Conservation (phyloP, 1,139 yeast species). For the Yamadazyma songkhlaensis region DNA sequence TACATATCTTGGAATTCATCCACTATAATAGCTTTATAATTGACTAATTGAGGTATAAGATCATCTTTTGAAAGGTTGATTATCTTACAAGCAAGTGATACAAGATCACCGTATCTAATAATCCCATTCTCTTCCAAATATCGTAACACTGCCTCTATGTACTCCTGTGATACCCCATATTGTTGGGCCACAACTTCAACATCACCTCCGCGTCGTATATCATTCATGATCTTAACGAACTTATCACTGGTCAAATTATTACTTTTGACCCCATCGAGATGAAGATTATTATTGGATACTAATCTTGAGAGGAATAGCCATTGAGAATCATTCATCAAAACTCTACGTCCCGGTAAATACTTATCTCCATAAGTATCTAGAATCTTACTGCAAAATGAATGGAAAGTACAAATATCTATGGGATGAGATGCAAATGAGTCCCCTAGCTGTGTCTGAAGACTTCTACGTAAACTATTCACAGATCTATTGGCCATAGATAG, state of each 20-base stretch:
- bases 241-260: conserved; percentile 24
- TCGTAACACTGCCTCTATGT: conserved; percentile 19
- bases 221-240: conserved; percentile 31
- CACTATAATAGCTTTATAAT: conserved; percentile 45
- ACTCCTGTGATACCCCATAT: conserved; percentile 21
- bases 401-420: conserved; percentile 57
- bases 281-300: conserved; percentile 26
- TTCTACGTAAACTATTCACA: conserved; percentile 48
- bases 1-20: conserved; percentile 80
- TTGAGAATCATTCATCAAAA: conserved; percentile 50
- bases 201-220: conserved; percentile 29
- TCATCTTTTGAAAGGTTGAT: conserved; percentile 14
- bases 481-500: conserved; percentile 72
- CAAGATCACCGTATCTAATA: conserved; percentile 35
- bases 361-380: conserved; percentile 37
- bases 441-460: conserved; percentile 35
- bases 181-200: conserved; percentile 23
- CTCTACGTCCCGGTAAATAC: conserved; percentile 20
- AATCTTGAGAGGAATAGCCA: conserved; percentile 44
- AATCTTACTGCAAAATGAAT: conserved; percentile 53
- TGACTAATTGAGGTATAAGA: conserved; percentile 22
- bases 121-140: conserved; percentile 31
- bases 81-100: conserved; percentile 28
- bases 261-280: conserved; percentile 21
- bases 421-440: conserved; percentile 20